Conservation (phyloP, 176 grass and related monocot genomes). For the Phoenix dactylifera region DNA sequence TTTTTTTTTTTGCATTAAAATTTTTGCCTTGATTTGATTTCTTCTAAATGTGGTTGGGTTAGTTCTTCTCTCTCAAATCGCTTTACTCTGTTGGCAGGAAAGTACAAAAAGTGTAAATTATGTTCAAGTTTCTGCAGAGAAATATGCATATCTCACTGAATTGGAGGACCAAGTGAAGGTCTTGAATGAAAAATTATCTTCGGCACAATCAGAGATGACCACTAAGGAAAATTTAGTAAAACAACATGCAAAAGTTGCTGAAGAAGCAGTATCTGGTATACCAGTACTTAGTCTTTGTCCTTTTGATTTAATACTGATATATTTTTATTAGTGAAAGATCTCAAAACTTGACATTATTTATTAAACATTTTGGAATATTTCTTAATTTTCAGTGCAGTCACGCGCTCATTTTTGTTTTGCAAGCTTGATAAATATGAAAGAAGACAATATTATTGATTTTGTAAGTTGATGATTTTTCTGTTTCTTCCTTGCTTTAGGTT, state of each 20-base stretch:
- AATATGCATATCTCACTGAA: slow-evolving; percentile 67
- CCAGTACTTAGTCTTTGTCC: no score
- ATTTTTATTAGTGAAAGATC: no score
- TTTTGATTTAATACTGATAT: no score
- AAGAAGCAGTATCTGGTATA: slow-evolving; percentile 96
- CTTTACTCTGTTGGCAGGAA: slow-evolving; percentile 49
- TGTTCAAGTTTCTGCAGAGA: slow-evolving; percentile 81
- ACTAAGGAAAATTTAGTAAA: slow-evolving; percentile 93
- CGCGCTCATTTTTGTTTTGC: no score
- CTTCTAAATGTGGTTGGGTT: neutral
- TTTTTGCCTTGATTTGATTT: neutral
- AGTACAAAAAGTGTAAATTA: slow-evolving; percentile 45
- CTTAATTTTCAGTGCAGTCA: no score
- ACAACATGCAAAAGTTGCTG: slow-evolving; percentile 98
- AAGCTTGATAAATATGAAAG: no score
- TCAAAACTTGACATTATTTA: no score
- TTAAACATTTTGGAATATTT: no score
- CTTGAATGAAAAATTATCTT: slow-evolving; percentile 64
- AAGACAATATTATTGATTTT: no score
- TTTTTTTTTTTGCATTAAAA: no score
- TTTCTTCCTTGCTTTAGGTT: slow-evolving; percentile 38
- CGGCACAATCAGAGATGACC: slow-evolving; percentile 74
- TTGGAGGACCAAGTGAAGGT: slow-evolving; percentile 77
- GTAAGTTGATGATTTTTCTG: no score
- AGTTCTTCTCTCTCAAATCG: slow-evolving; percentile 21